A percentile compares a stretch with the other conserved stretches of the same genome.
Evolutionary conservation across 495 filamentous ascomycete species (phyloP).

Genomic region (Penicillium macrosclerotiorum): DNA sequence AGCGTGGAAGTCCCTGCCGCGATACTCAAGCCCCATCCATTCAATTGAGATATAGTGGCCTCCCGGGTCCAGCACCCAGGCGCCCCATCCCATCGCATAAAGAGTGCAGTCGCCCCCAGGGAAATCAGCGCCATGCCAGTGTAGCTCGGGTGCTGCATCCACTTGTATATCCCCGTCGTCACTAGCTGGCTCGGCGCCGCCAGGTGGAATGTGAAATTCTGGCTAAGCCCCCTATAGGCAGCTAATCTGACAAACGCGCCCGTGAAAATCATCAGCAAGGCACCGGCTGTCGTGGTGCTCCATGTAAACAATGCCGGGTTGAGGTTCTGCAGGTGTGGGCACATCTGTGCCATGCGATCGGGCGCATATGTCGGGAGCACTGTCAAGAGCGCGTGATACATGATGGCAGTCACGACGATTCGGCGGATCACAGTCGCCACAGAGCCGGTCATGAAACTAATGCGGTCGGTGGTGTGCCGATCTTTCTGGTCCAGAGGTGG

Average conservation of each 20-base stretch:
- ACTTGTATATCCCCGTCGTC: conserved; percentile 43
- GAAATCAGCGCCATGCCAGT: conserved; percentile 28
- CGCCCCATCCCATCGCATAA: conserved; percentile 33
- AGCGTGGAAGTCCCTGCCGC: neutral
- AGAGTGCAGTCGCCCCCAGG: conserved; percentile 19
- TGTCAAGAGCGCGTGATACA: conserved; percentile 31
- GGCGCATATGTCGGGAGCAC: conserved; percentile 15
- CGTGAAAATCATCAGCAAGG: conserved; percentile 26
- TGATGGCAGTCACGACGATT: conserved; percentile 2
- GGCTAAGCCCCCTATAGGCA: conserved; percentile 38
- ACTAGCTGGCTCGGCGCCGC: conserved; percentile 40
- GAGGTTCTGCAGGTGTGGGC: conserved; percentile 17
- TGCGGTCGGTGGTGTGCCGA: conserved; percentile 14
- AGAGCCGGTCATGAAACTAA: conserved; percentile 7
- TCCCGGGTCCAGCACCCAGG: conserved; percentile 22
- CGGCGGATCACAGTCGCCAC: conserved; percentile 7
- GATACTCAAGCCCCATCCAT: conserved; percentile 6
- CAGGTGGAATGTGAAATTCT: conserved; percentile 48
- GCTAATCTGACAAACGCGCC: conserved; percentile 33
- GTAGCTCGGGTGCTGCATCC: conserved; percentile 51
- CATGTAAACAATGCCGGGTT: conserved; percentile 30
- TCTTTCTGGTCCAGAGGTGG: conserved; percentile 10
- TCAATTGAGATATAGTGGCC: conserved; percentile 7
- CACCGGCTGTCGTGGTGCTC: conserved; percentile 17
- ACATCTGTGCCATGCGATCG: conserved; percentile 2